These are phyloP conservation scores for Lophiostoma macrostomum DNA, from an alignment of 495 filamentous ascomycete genomes.

Conservation along the genomic window DNA sequence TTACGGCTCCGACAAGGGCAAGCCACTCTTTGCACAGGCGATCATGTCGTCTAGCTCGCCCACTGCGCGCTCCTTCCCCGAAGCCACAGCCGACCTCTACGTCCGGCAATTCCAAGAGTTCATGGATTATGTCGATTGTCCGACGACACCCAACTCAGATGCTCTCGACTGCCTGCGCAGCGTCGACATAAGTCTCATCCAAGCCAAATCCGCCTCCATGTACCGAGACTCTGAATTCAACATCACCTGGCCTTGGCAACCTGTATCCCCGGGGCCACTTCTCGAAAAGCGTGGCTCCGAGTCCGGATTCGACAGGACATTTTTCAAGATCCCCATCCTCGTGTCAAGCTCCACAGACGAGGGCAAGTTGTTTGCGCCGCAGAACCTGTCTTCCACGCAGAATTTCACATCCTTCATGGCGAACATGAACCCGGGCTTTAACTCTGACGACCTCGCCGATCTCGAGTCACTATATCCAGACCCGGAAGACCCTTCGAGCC, in stretches of 20 bases:
- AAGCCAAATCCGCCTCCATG: neutral
- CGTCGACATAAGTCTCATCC: constrained; percentile 3
- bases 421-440: constrained; percentile 15
- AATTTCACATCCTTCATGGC: constrained; percentile 10
- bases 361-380: constrained; percentile 17
- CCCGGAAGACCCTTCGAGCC: neutral
- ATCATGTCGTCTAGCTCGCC: constrained; percentile 17
- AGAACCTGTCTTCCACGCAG: constrained; percentile 16
- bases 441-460: constrained; percentile 5
- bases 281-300: constrained; percentile 18
- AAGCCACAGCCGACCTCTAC: constrained; percentile 16
- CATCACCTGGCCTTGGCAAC: constrained; percentile 27
- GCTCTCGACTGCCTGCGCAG: constrained; percentile 15
- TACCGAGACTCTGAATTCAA: constrained; percentile 7
- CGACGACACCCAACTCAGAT: neutral
- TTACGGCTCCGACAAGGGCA: constrained; percentile 13
- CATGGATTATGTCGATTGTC: constrained; percentile 13
- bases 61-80: constrained; percentile 20
- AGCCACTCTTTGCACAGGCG: constrained; percentile 15
- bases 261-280: constrained; percentile 19
- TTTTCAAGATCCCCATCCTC: constrained; percentile 20
- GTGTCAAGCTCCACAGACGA: constrained; percentile 16
- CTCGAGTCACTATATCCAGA: constrained; percentile 20
- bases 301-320: constrained; percentile 18
- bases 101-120: constrained; percentile 13